Evolutionary conservation across 805 yeast species (phyloP), one percentile per base, ranked within the genome.

Genomic region (Zygoascus flipseniorum): DNA sequence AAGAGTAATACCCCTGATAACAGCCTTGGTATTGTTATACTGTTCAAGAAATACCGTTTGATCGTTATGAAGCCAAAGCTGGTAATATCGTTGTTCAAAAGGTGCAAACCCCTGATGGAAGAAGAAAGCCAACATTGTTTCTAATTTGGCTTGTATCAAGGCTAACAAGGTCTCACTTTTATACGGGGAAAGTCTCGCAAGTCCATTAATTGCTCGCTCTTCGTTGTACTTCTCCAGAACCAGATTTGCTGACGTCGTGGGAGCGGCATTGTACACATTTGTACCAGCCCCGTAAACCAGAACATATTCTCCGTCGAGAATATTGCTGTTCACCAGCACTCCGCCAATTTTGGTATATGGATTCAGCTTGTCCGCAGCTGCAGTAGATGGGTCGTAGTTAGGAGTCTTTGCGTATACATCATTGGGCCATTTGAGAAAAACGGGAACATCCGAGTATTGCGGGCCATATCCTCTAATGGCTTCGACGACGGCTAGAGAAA

Each of bases 341-440:
- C 99, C 99, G 2, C 90, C 82, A 8, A 90, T 78, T 65, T 92
- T 92, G 18, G 80, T 79, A 66, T 80, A 86, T 18, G 62, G 56
- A 14, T 57, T 61, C 2, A 52, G 35, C 9, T 19, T 19, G 20
- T 49, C 47, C 2, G 60, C 62, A 19, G 60, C 54, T 31, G 65
- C 56, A 1, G 64, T 59, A 3, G 54, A 54, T 13, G 39, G 39
- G 16, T 35, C 39, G 16, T 35, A 35, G 16, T 35, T 35, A 5
- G 59, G 58, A 35, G 44, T 50, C 60, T 81, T 65, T 3, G 85
- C 81, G 64, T 88, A 93, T 13, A 93, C 71, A 67, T 93, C 99
- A 66, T 93, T 93, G 1, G 99, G 99, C 99, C 99, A 93, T 66
- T 93, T 93, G 55, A 93, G 76, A 50, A 81, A 76, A 14, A 92